Conservation (phyloP, 73 alveolate genomes). For the Tetrahymena elliotti region DNA sequence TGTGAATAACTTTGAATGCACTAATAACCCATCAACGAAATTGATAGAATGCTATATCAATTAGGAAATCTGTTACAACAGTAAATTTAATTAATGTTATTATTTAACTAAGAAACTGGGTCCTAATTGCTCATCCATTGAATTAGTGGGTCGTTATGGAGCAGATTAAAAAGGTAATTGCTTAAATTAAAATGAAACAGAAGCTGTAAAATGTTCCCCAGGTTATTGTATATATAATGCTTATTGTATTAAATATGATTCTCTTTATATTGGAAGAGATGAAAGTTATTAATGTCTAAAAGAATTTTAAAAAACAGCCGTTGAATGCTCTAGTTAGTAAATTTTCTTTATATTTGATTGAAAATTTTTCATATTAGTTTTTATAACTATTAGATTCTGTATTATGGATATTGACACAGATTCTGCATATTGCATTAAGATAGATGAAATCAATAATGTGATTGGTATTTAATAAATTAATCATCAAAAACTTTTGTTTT, state of each 20-base stretch:
- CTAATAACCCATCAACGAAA: not conserved
- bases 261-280: not conserved
- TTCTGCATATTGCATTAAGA: not conserved
- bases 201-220: not conserved
- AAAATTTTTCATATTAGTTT: not conserved
- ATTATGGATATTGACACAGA: not conserved
- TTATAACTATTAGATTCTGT: not conserved
- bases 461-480: not conserved
- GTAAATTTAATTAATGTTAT: not conserved
- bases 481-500: too few species aligned
- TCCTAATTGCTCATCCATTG: not conserved
- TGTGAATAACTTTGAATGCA: not conserved
- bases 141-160: not conserved
- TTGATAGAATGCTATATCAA: not conserved
- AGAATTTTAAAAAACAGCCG: not conserved
- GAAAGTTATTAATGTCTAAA: not conserved
- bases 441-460: not conserved
- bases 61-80: not conserved
- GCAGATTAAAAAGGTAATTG: not conserved
- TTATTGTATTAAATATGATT: not conserved
- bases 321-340: not conserved
- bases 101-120: not conserved
- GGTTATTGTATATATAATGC: not conserved
- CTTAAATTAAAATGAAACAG: not conserved
- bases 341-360: too few species aligned